phyloP scores from a whole-genome alignment of 2,329 filamentous ascomycete species.

The Talaromyces piceae region DNA sequence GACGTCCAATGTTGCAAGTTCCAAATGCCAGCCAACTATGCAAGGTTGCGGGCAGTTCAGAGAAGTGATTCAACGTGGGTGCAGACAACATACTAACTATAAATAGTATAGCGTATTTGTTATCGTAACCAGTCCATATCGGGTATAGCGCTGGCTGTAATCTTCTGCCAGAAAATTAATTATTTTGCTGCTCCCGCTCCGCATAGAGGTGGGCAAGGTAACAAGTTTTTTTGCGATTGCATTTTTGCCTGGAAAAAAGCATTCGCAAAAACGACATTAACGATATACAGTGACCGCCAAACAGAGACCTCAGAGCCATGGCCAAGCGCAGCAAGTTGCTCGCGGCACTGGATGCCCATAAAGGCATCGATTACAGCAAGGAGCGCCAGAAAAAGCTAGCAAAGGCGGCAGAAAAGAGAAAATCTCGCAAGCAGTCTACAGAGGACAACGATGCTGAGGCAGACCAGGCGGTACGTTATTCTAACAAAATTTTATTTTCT shows the following conservation, averaged over 20 bases:
- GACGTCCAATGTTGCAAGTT: no score
- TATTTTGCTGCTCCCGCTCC: background rate
- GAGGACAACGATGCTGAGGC: conserved; percentile 14
- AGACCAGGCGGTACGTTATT: conserved; percentile 10
- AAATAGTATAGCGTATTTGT: background rate
- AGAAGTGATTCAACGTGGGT: background rate
- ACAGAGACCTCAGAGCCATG: conserved; percentile 26
- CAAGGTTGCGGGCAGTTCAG: background rate
- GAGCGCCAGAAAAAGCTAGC: conserved; percentile 67
- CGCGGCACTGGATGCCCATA: conserved; percentile 50
- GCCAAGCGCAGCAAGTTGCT: conserved; percentile 52
- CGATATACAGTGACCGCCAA: background rate
- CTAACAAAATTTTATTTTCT: background rate
- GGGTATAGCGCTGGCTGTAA: conserved; percentile 5
- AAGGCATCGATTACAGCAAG: conserved; percentile 62
- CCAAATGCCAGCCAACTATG: no score
- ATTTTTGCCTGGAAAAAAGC: no score
- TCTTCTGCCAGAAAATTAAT: conserved; percentile 10
- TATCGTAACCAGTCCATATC: conserved; percentile 11
- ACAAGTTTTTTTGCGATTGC: no score
- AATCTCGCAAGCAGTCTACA: conserved; percentile 24
- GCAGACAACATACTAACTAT: background rate
- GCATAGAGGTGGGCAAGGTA: no score
- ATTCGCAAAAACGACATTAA: no score
- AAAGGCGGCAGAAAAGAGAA: conserved; percentile 42